These are phyloP conservation scores for Termitomyces sp. DNA, from an alignment of 1,284 basidiomycete genomes.

Conservation along the genomic window DNA sequence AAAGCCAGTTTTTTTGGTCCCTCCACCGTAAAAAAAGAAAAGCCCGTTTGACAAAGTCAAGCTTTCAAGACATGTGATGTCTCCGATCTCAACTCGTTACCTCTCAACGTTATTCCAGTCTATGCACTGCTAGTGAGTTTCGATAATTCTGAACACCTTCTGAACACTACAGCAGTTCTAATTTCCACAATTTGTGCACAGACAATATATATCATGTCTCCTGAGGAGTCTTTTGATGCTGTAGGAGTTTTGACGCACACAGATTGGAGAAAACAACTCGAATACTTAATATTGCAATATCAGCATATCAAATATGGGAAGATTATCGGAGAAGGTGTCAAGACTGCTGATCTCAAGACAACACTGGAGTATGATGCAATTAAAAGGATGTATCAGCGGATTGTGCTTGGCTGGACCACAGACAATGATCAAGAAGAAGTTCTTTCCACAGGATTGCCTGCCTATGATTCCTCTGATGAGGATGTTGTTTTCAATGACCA, in stretches of 20 bases:
- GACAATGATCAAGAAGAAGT: neutral
- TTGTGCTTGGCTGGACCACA: neutral
- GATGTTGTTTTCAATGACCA: neutral
- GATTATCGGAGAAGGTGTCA: neutral
- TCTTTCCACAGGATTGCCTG: neutral
- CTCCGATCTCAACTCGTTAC: neutral
- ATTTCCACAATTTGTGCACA: neutral
- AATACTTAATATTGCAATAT: neutral
- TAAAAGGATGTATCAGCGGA: neutral
- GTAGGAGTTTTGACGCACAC: neutral
- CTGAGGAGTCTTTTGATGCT: neutral
- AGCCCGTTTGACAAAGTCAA: neutral
- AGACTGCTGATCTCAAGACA: neutral
- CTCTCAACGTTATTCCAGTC: neutral
- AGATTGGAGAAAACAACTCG: neutral
- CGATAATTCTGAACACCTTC: too few relatives aligned
- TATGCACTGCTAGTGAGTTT: neutral
- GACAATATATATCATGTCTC: neutral
- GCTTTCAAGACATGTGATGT: neutral
- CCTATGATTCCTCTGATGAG: neutral
- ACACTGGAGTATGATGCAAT: neutral
- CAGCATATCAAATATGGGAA: neutral
- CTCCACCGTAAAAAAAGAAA: neutral
- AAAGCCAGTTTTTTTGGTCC: neutral
- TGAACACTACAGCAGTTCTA: too few relatives aligned